Evolutionary conservation across 805 yeast species (phyloP).

Genomic region (Schwanniomyces sp.): DNA sequence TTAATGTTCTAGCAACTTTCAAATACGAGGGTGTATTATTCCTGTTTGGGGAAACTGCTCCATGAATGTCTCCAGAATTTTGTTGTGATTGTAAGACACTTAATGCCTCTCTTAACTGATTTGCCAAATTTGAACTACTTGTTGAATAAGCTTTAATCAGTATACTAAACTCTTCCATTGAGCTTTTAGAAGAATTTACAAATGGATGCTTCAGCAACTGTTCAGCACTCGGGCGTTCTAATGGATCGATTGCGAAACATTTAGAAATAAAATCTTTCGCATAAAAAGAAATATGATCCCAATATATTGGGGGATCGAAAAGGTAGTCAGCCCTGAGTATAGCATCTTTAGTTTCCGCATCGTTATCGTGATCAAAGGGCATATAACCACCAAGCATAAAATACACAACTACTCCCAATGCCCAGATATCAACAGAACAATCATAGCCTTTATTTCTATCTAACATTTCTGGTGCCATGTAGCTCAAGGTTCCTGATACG

Average conservation of each 20-base stretch:
- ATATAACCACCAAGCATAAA: constrained; percentile 72
- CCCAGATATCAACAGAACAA: constrained; percentile 70
- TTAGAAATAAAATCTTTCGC: constrained; percentile 58
- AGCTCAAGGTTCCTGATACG: constrained; percentile 69
- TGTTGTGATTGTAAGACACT: not conserved
- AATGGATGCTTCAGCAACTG: constrained; percentile 48
- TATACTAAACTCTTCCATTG: not conserved
- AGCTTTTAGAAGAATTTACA: constrained; percentile 2
- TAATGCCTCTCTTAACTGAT: constrained; percentile 1
- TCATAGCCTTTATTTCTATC: constrained; percentile 54
- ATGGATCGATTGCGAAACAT: constrained; percentile 52
- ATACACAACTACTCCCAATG: constrained; percentile 70
- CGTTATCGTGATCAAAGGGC: constrained; percentile 75
- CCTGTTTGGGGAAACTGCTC: not conserved
- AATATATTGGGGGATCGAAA: constrained; percentile 61
- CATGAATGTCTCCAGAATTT: not conserved
- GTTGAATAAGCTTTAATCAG: not conserved
- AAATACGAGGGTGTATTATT: not conserved
- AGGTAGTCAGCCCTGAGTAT: constrained; percentile 57
- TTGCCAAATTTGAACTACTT: not conserved
- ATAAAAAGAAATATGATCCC: constrained; percentile 49
- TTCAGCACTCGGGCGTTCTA: constrained; percentile 45
- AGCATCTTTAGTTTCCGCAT: constrained; percentile 65
- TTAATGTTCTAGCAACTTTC: not conserved
- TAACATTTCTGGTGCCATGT: constrained; percentile 71